phyloP scores from a whole-genome alignment of 2,329 filamentous ascomycete species.

The Colletotrichum higginsianum region DNA sequence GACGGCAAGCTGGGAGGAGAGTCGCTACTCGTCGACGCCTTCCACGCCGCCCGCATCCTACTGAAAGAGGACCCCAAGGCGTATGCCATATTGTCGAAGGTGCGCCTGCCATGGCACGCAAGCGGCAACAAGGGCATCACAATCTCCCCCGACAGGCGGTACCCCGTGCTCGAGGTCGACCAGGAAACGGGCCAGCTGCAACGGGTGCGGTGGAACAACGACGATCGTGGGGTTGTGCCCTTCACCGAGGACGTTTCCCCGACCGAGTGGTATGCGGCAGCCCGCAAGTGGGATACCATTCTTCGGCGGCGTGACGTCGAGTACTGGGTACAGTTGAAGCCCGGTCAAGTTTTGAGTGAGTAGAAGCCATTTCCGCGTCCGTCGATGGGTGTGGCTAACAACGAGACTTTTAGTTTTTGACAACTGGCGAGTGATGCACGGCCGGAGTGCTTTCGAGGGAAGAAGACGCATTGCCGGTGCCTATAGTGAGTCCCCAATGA shows the following conservation, averaged over 20 bases:
- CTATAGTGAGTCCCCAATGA: conserved; percentile 77
- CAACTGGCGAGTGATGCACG: conserved; percentile 95
- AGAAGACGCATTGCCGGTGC: conserved; percentile 90
- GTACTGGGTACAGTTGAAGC: conserved; percentile 85
- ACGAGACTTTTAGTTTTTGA: conserved; percentile 79
- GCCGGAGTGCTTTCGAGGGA: conserved; percentile 85
- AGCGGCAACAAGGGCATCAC: conserved; percentile 89
- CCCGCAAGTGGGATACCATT: conserved; percentile 80
- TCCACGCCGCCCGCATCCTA: conserved; percentile 77
- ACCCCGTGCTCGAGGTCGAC: conserved; percentile 80
- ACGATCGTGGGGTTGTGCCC: conserved; percentile 82
- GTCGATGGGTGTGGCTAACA: conserved; percentile 42
- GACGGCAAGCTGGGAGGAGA: conserved; percentile 72
- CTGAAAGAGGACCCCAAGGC: conserved; percentile 65
- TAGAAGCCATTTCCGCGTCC: conserved; percentile 40
- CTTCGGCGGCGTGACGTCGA: conserved; percentile 76
- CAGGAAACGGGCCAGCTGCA: conserved; percentile 52
- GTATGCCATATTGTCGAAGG: conserved; percentile 70
- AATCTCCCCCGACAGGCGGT: conserved; percentile 79
- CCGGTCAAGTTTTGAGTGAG: conserved; percentile 83
- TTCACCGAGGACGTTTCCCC: conserved; percentile 64
- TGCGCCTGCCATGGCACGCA: conserved; percentile 83
- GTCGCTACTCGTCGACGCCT: conserved; percentile 89
- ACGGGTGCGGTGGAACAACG: conserved; percentile 93
- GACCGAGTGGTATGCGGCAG: conserved; percentile 83